Evolutionary conservation across 164 flowering plant genomes (phyloP).

Genomic region (Vitis labrusca): DNA sequence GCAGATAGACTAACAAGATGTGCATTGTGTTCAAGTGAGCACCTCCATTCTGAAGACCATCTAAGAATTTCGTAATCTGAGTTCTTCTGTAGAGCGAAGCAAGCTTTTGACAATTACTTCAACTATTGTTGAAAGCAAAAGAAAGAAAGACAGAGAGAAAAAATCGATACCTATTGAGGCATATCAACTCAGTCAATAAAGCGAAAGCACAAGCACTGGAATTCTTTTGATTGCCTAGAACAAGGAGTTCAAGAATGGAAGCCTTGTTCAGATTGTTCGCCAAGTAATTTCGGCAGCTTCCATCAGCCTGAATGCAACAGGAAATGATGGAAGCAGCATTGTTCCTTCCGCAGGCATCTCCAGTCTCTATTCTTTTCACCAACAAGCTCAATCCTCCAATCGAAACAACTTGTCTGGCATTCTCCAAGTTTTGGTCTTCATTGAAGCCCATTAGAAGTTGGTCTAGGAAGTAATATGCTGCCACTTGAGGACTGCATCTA

Average conservation of each 20-base stretch:
- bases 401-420: constrained; percentile 53
- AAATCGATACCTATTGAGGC: constrained; percentile 47
- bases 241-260: constrained; percentile 48
- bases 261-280: constrained; percentile 44
- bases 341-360: constrained; percentile 38
- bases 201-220: constrained; percentile 25
- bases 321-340: constrained; percentile 38
- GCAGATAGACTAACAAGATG: constrained; percentile 48
- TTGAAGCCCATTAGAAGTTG: constrained; percentile 63
- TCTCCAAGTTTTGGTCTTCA: constrained; percentile 56
- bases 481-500: constrained; percentile 45
- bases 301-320: constrained; percentile 58
- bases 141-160: neutral
- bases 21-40: constrained; percentile 57
- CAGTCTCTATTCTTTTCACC: constrained; percentile 40
- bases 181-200: constrained; percentile 50
- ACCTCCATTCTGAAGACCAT: constrained; percentile 40
- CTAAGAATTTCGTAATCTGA: constrained; percentile 36
- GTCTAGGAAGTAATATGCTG: constrained; percentile 61
- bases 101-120: neutral
- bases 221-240: constrained; percentile 19
- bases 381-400: constrained; percentile 62
- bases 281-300: constrained; percentile 53
- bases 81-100: constrained; percentile 32
- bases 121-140: neutral